Evolutionary conservation across 2,329 filamentous ascomycete genomes (phyloP).

Genomic region (Xylariaceae sp.): DNA sequence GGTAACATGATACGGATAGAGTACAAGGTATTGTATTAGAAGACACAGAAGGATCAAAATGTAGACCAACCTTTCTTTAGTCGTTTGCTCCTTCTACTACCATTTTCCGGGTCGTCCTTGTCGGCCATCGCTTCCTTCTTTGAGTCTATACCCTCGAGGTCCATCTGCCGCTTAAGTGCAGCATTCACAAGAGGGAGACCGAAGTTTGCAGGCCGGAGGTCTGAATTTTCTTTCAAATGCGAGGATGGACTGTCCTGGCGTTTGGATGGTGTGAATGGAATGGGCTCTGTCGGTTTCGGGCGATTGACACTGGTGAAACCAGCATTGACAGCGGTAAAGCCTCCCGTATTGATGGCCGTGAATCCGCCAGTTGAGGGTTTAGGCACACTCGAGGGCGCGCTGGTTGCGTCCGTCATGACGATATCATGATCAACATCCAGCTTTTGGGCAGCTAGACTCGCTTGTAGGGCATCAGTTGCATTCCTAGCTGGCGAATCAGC

Average conservation of each 20-base stretch:
- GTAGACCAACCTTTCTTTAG: conserved; percentile 78
- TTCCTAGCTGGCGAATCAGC: conserved; percentile 64
- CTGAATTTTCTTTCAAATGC: conserved; percentile 62
- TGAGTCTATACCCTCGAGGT: conserved; percentile 51
- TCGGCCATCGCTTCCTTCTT: conserved; percentile 46
- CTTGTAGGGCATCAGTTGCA: conserved; percentile 51
- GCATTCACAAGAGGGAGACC: conserved; percentile 54
- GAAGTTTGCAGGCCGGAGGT: conserved; percentile 54
- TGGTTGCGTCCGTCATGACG: conserved; percentile 39
- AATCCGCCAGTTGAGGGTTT: conserved; percentile 53
- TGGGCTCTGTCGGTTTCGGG: conserved; percentile 41
- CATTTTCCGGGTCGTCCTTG: conserved; percentile 58
- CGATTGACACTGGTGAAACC: conserved; percentile 66
- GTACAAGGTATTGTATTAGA: too few species aligned
- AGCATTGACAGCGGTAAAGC: conserved; percentile 71
- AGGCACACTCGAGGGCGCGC: conserved; percentile 34
- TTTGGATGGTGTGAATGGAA: conserved; percentile 58
- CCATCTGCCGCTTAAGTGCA: conserved; percentile 79
- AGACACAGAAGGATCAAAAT: too few species aligned
- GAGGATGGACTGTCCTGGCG: conserved; percentile 58
- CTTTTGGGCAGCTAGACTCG: conserved; percentile 43
- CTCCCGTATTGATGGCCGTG: conserved; percentile 54
- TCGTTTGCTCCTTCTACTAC: conserved; percentile 83
- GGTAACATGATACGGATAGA: too few species aligned
- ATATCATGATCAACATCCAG: conserved; percentile 46